These are phyloP conservation scores for Bimuria novae-zelandiae DNA, from an alignment of 2,329 filamentous ascomycete genomes.

Conservation along the genomic window DNA sequence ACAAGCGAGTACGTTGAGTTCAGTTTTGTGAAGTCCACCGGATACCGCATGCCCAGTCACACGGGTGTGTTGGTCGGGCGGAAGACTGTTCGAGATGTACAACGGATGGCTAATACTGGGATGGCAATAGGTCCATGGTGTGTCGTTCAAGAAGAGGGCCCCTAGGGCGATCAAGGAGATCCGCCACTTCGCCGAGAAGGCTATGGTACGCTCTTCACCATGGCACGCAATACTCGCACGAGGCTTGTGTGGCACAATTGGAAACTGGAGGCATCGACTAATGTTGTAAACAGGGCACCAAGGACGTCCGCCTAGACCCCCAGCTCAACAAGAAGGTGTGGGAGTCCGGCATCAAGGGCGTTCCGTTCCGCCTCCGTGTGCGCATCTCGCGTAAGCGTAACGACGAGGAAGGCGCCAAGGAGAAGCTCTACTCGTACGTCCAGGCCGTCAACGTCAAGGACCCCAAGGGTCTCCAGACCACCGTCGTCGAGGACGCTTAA, in stretches of 20 bases:
- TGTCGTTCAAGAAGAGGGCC: constrained; percentile 99
- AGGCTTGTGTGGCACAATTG: background rate
- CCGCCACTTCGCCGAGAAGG: constrained; percentile 86
- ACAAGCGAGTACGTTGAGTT: constrained; percentile 90
- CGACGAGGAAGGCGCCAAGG: constrained; percentile 99
- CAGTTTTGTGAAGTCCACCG: constrained; percentile 75
- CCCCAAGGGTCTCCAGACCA: constrained; percentile 94
- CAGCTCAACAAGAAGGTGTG: constrained; percentile 99
- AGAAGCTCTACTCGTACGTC: constrained; percentile 99
- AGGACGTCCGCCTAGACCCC: constrained; percentile 96
- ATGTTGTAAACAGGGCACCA: constrained; percentile 72
- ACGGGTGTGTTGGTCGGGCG: constrained; percentile 53
- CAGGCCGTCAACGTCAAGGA: constrained; percentile 99
- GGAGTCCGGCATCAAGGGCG: constrained; percentile 98
- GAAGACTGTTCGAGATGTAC: constrained; percentile 62
- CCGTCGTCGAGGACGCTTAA: constrained; percentile 74
- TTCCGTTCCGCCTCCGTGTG: constrained; percentile 94
- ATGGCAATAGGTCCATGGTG: constrained; percentile 81
- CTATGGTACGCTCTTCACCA: constrained; percentile 77
- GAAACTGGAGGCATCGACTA: constrained; percentile 13
- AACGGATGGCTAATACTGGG: constrained; percentile 50
- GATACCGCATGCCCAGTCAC: constrained; percentile 50
- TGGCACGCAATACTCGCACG: background rate
- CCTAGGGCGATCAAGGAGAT: constrained; percentile 99
- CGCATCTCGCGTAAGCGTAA: constrained; percentile 99